Conservation (phyloP, 768 basidiomycete species). For the Paxillus ammoniavirescens region DNA sequence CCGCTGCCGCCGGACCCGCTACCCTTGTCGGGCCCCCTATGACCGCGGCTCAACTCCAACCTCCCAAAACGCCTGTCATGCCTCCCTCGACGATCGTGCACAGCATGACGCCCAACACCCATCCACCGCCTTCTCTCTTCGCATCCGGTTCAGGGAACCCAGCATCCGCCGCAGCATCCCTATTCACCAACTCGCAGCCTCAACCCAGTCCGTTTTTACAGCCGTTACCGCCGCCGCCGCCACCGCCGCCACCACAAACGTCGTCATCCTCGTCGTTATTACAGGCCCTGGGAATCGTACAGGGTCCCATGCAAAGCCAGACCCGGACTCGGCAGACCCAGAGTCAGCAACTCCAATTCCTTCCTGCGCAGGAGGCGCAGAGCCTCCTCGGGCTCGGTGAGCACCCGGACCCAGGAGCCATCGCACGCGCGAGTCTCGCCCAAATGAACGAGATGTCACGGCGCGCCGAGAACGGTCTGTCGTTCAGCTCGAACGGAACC, state of each 20-base stretch:
- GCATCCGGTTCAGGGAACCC: slow-evolving; percentile 16
- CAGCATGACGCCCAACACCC: slow-evolving; percentile 33
- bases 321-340: slow-evolving; percentile 5
- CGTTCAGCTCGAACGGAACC: slow-evolving; percentile 26
- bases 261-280: slow-evolving; percentile 24
- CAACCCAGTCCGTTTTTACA: slow-evolving; percentile 31
- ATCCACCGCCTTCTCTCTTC: slow-evolving; percentile 29
- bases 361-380: slow-evolving; percentile 57
- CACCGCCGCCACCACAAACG: slow-evolving; percentile 15
- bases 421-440: slow-evolving; percentile 66
- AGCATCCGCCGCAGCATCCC: slow-evolving; percentile 10
- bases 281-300: slow-evolving; percentile 22
- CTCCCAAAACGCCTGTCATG: slow-evolving; percentile 19
- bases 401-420: slow-evolving; percentile 49
- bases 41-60: slow-evolving; percentile 1
- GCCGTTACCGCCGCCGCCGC: slow-evolving; percentile 13
- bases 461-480: slow-evolving; percentile 44
- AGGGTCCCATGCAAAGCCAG: slow-evolving; percentile 7
- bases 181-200: slow-evolving; percentile 23
- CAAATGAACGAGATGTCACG: slow-evolving; percentile 81
- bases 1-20: slow-evolving; percentile 17
- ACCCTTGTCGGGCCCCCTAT: slow-evolving; percentile 4
- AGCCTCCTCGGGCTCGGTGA: slow-evolving; percentile 40
- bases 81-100: slow-evolving; percentile 12
- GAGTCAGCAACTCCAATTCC: slow-evolving; percentile 37